Conservation (phyloP, 1,139 yeast genomes). For the Nadsonia starkeyi-henricii region DNA sequence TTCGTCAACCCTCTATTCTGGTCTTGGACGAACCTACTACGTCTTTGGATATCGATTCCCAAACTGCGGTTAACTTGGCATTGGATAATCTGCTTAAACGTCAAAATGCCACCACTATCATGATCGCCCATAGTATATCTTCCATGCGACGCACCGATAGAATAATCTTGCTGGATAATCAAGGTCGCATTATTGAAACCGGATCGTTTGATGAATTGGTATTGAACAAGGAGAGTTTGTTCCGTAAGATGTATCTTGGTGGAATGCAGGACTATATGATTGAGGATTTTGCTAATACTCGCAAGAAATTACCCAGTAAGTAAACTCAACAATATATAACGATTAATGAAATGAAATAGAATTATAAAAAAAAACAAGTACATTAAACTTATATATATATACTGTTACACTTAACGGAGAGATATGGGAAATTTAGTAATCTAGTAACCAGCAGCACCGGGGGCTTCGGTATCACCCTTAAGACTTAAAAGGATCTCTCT, state of each 20-base stretch:
- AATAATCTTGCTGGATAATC: neutral
- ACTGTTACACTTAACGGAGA: neutral
- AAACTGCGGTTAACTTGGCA: slow-evolving; percentile 72
- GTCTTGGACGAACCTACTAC: slow-evolving; percentile 66
- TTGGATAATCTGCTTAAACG: slow-evolving; percentile 84
- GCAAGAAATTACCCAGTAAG: too few relatives aligned
- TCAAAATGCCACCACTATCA: slow-evolving; percentile 74
- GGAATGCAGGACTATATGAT: neutral
- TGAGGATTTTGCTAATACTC: too few relatives aligned
- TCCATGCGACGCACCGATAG: neutral
- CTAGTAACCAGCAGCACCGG: slow-evolving; percentile 52
- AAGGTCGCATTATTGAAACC: neutral
- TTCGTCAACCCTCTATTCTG: slow-evolving; percentile 68
- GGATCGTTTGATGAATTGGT: neutral
- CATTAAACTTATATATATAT: neutral
- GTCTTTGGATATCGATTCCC: slow-evolving; percentile 89
- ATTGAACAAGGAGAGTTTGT: neutral
- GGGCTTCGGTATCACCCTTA: slow-evolving; percentile 56
- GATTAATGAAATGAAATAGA: neutral
- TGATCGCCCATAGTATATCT: slow-evolving; percentile 89
- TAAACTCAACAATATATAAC: neutral
- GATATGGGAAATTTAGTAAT: neutral
- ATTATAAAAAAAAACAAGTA: neutral
- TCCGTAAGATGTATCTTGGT: neutral
- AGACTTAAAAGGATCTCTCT: slow-evolving; percentile 50